phyloP scores from a whole-genome alignment of 495 filamentous ascomycete species.

The Penicillium cosmopolitanum region DNA sequence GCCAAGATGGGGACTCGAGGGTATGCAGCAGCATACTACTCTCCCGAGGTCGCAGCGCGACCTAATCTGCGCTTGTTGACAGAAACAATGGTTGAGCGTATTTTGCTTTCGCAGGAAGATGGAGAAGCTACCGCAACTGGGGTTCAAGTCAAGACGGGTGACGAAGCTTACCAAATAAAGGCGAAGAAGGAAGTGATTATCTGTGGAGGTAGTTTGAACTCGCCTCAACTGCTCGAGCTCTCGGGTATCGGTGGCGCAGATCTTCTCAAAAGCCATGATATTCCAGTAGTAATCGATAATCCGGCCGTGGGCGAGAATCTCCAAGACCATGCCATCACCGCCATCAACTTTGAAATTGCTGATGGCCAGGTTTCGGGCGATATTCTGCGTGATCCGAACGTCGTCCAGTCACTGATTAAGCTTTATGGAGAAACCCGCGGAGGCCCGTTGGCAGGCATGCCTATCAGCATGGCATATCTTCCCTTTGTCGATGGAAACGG shows the following conservation, averaged over 20 bases:
- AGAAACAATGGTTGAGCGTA: slow-evolving; percentile 45
- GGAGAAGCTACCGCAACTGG: slow-evolving; percentile 30
- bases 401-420: slow-evolving; percentile 38
- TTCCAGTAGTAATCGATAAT: slow-evolving; percentile 40
- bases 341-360: slow-evolving; percentile 44
- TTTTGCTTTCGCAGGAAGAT: slow-evolving; percentile 34
- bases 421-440: slow-evolving; percentile 36
- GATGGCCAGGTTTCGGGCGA: slow-evolving; percentile 45
- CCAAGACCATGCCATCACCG: slow-evolving; percentile 41
- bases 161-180: slow-evolving; percentile 35
- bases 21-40: slow-evolving; percentile 40
- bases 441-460: slow-evolving; percentile 44
- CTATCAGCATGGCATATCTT: slow-evolving; percentile 45
- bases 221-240: slow-evolving; percentile 59
- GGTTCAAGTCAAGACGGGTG: slow-evolving; percentile 40
- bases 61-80: slow-evolving; percentile 51
- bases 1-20: slow-evolving; percentile 35
- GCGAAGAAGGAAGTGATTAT: slow-evolving; percentile 59
- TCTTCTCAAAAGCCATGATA: slow-evolving; percentile 33
- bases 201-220: slow-evolving; percentile 56
- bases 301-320: slow-evolving; percentile 49
- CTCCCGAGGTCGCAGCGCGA: slow-evolving; percentile 36
- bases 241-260: slow-evolving; percentile 56
- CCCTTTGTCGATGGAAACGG: slow-evolving; percentile 44
- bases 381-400: slow-evolving; percentile 42